Conservation (phyloP, 129 eudicot genomes). For the Helianthus tuberosus region DNA sequence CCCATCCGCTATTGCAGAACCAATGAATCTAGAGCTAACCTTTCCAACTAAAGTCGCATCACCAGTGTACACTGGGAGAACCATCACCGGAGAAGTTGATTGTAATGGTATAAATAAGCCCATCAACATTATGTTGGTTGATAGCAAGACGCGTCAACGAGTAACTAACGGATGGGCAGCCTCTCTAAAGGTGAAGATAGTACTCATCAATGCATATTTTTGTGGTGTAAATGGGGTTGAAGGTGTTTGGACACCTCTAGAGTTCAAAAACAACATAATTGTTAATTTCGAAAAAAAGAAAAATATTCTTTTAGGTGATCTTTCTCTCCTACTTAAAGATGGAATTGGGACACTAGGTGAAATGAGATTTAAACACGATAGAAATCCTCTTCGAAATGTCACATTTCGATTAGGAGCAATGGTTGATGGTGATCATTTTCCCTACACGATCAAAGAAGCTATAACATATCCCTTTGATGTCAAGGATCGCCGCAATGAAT, state of each 20-base stretch:
- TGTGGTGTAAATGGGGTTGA: neutral
- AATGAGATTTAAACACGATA: conserved; percentile 24
- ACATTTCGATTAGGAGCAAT: conserved; percentile 31
- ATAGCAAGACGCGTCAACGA: neutral
- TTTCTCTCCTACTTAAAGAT: conserved; percentile 14
- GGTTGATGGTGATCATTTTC: neutral
- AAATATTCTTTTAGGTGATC: conserved; percentile 28
- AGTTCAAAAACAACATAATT: conserved; percentile 23
- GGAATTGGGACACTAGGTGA: conserved; percentile 24
- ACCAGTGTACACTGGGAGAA: conserved; percentile 19
- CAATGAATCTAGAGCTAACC: conserved; percentile 8
- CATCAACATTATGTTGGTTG: conserved; percentile 24
- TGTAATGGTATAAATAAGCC: conserved; percentile 3
- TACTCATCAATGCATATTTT: conserved; percentile 17
- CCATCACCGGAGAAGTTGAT: neutral
- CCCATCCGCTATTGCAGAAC: conserved; percentile 25
- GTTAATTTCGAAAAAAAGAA: conserved; percentile 3
- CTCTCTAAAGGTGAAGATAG: conserved; percentile 23
- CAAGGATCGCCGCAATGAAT: conserved; percentile 27
- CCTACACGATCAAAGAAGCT: conserved; percentile 9
- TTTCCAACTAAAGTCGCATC: neutral
- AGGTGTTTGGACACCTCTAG: neutral
- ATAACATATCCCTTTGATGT: conserved; percentile 17
- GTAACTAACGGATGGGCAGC: conserved; percentile 15
- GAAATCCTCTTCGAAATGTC: conserved; percentile 2